A percentile compares a stretch with the other conserved stretches of the same genome.
These are phyloP conservation scores for Aspergillus taichungensis DNA, from an alignment of 495 filamentous ascomycete genomes.

Conservation along the genomic window DNA sequence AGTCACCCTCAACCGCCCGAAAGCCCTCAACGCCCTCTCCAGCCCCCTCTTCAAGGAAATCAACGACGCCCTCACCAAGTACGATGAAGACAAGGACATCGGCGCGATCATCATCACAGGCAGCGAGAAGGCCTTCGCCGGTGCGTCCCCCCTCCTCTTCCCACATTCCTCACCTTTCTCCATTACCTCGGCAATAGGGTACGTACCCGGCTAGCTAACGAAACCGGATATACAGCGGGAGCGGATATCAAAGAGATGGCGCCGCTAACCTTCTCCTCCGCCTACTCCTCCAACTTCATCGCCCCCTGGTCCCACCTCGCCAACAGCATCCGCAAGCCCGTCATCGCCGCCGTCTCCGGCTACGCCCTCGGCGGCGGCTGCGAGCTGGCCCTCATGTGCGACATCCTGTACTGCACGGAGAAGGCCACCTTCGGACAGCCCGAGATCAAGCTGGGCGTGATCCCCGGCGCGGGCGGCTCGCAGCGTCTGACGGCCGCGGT, in stretches of 20 bases:
- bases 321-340: slow-evolving; percentile 74
- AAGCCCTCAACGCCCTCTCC: slow-evolving; percentile 86
- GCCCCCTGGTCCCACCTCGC: slow-evolving; percentile 82
- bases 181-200: not conserved
- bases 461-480: slow-evolving; percentile 85
- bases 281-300: slow-evolving; percentile 85
- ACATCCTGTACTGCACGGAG: slow-evolving; percentile 82
- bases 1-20: slow-evolving; percentile 95
- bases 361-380: slow-evolving; percentile 93
- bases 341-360: slow-evolving; percentile 89
- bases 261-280: slow-evolving; percentile 72
- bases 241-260: slow-evolving; percentile 99
- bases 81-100: slow-evolving; percentile 61
- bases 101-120: slow-evolving; percentile 82
- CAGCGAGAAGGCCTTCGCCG: slow-evolving; percentile 77
- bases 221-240: slow-evolving; percentile 47
- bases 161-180: not conserved
- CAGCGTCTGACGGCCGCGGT: slow-evolving; percentile 83
- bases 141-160: slow-evolving; percentile 19
- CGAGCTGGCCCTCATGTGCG: slow-evolving; percentile 95
- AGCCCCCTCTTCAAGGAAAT: slow-evolving; percentile 83
- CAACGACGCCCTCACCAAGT: slow-evolving; percentile 66
- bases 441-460: slow-evolving; percentile 87
- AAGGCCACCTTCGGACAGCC: slow-evolving; percentile 88
- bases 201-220: not conserved